Evolutionary conservation across 2,329 filamentous ascomycete species (phyloP).

Genomic region (Xylariaceae sp.): DNA sequence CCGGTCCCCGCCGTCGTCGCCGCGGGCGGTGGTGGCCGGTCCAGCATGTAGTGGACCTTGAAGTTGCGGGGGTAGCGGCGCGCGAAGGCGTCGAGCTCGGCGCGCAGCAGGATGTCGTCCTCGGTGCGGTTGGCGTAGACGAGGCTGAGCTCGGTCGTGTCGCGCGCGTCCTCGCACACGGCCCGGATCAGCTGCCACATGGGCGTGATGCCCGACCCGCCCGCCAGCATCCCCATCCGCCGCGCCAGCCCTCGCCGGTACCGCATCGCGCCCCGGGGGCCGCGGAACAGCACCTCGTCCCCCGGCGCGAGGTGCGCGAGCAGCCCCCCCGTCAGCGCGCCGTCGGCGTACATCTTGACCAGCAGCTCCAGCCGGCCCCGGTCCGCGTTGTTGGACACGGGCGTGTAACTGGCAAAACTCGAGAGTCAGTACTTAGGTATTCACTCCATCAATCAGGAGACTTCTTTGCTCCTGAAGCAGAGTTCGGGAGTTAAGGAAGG

Average conservation of each 20-base stretch:
- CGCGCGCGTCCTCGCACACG: slow-evolving; percentile 53
- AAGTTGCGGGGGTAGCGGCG: slow-evolving; percentile 44
- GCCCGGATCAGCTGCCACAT: slow-evolving; percentile 57
- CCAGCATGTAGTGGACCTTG: slow-evolving; percentile 47
- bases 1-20: slow-evolving; percentile 16
- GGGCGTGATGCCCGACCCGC: slow-evolving; percentile 45
- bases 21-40: slow-evolving; percentile 35
- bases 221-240: slow-evolving; percentile 48
- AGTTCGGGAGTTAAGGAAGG: too few relatives aligned
- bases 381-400: slow-evolving; percentile 42
- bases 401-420: too few relatives aligned
- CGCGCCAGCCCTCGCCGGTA: slow-evolving; percentile 36
- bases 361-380: slow-evolving; percentile 42
- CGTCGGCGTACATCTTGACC: slow-evolving; percentile 43
- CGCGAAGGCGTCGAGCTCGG: slow-evolving; percentile 48
- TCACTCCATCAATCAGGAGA: too few relatives aligned
- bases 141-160: slow-evolving; percentile 48
- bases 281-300: slow-evolving; percentile 43
- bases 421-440: too few relatives aligned
- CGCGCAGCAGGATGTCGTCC: slow-evolving; percentile 50
- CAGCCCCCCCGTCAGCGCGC: slow-evolving; percentile 41
- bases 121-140: slow-evolving; percentile 54
- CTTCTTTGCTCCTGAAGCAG: too few relatives aligned
- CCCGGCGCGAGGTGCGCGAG: slow-evolving; percentile 39
- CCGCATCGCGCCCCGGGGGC: slow-evolving; percentile 49